Percentiles rank a stretch among this genome's conserved stretches.
Conservation (phyloP, 495 filamentous ascomycete genomes). For the Venustampulla echinocandica region DNA sequence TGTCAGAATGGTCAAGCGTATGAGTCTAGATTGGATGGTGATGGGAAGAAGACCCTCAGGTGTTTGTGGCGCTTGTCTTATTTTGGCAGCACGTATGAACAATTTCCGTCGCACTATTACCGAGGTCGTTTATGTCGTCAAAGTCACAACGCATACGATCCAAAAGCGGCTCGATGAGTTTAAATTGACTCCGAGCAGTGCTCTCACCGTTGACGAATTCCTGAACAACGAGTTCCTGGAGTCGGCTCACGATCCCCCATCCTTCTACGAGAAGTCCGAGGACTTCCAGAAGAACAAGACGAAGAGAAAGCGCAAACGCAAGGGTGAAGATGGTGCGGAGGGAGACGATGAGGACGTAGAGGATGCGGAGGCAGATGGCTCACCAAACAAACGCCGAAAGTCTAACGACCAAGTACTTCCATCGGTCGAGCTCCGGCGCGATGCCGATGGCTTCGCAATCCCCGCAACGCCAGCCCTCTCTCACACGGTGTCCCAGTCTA, state of each 20-base stretch:
- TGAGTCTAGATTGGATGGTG: conserved; percentile 94
- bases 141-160: conserved; percentile 86
- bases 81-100: conserved; percentile 93
- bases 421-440: conserved; percentile 27
- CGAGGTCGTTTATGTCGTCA: conserved; percentile 93
- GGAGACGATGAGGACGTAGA: conserved; percentile 19
- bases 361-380: conserved; percentile 5
- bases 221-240: conserved; percentile 49
- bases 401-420: conserved; percentile 4
- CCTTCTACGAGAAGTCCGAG: conserved; percentile 56
- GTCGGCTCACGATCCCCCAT: conserved; percentile 65
- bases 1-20: conserved; percentile 73
- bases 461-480: conserved; percentile 25
- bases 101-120: conserved; percentile 87
- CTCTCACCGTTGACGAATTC: conserved; percentile 81
- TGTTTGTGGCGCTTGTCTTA: conserved; percentile 86
- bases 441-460: conserved; percentile 48
- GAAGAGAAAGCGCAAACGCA: conserved; percentile 35
- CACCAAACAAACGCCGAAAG: conserved; percentile 15
- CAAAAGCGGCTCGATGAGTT: conserved; percentile 86
- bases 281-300: conserved; percentile 43
- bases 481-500: neutral
- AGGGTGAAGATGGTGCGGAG: conserved; percentile 28
- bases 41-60: conserved; percentile 87
- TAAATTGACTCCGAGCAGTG: conserved; percentile 66